phyloP scores from a whole-genome alignment of 1,139 yeast genomes.

The Arxiozyma slooffiae region DNA sequence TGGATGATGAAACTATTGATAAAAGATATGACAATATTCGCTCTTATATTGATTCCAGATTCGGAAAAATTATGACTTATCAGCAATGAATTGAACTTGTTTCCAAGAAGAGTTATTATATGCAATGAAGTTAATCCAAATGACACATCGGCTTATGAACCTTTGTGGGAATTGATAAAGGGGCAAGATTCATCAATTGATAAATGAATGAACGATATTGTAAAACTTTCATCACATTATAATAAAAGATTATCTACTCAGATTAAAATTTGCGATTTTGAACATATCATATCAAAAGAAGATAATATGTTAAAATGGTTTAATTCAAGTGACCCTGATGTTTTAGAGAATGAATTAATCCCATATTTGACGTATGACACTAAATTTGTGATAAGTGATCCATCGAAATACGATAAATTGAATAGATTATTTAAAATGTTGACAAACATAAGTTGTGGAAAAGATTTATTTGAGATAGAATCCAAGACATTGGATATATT shows the following conservation, averaged over 20 bases:
- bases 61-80: constrained; percentile 7
- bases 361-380: constrained; percentile 15
- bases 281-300: not conserved
- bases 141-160: constrained; percentile 12
- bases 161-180: constrained; percentile 14
- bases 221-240: constrained; percentile 21
- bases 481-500: constrained; percentile 15
- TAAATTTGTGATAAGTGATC: constrained; percentile 14
- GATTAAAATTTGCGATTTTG: constrained; percentile 17
- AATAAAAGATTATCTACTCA: constrained; percentile 10
- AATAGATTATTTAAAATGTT: constrained; percentile 7
- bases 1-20: constrained; percentile 12
- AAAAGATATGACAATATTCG: constrained; percentile 13
- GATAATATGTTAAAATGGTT: constrained; percentile 1
- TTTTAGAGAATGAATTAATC: constrained; percentile 13
- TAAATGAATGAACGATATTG: constrained; percentile 20
- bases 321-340: not conserved
- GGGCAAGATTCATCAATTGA: constrained; percentile 9
- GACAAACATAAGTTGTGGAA: not conserved
- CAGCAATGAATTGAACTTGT: constrained; percentile 12
- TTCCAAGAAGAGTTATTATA: constrained; percentile 20
- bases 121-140: constrained; percentile 17
- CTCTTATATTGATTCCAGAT: constrained; percentile 11
- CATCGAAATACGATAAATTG: constrained; percentile 12
- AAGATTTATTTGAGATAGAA: constrained; percentile 6